Conservation (phyloP, 2,329 filamentous ascomycete genomes). For the Neurospora crassa region DNA sequence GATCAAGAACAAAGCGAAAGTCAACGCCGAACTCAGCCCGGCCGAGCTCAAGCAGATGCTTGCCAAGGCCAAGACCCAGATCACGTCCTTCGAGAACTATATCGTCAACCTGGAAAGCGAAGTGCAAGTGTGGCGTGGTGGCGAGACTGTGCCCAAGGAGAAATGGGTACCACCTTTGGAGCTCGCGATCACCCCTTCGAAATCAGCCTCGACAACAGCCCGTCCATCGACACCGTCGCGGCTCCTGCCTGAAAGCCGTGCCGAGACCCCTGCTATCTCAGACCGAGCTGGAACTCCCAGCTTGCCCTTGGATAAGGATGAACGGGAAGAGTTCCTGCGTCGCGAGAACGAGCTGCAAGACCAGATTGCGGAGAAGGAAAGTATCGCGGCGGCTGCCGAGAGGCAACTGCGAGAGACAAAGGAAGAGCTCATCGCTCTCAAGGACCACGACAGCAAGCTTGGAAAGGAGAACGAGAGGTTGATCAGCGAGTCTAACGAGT, state of each 20-base stretch:
- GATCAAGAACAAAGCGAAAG: constrained; percentile 99
- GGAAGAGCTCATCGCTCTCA: constrained; percentile 76
- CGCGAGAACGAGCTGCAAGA: constrained; percentile 97
- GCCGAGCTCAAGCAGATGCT: constrained; percentile 88
- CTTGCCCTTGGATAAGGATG: constrained; percentile 85
- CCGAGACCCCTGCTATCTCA: constrained; percentile 56
- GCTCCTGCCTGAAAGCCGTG: constrained; percentile 41
- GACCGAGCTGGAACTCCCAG: constrained; percentile 83
- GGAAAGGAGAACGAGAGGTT: constrained; percentile 87
- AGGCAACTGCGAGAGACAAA: constrained; percentile 73
- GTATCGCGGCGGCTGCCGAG: constrained; percentile 67
- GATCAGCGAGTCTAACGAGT: constrained; percentile 76
- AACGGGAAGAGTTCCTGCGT: constrained; percentile 89
- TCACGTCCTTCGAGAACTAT: constrained; percentile 81
- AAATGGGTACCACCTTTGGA: constrained; percentile 64
- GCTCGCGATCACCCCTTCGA: not conserved
- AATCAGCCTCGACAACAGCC: constrained; percentile 35
- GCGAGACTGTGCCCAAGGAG: constrained; percentile 82
- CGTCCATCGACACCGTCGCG: constrained; percentile 45
- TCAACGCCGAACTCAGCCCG: constrained; percentile 95
- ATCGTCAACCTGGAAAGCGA: constrained; percentile 77
- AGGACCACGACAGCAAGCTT: constrained; percentile 74
- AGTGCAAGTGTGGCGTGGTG: constrained; percentile 76
- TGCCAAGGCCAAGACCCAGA: constrained; percentile 83
- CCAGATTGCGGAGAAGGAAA: constrained; percentile 88